Evolutionary conservation across 148 eudicot genomes (phyloP).

Genomic region (Drosera capensis): DNA sequence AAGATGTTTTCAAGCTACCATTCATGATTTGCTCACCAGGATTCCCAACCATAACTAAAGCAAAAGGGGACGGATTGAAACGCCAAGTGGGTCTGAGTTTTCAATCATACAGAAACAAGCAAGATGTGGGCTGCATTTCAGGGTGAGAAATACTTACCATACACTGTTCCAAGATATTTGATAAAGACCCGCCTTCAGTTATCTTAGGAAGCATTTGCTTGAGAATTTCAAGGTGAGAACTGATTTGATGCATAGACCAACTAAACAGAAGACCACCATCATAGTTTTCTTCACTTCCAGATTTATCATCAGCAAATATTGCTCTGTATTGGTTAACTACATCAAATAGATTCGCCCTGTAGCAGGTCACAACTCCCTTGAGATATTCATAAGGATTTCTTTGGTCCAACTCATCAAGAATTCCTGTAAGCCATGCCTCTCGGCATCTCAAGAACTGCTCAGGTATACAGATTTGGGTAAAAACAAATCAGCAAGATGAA

Average conservation of each 20-base stretch:
- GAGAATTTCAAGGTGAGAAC: slow-evolving; percentile 65
- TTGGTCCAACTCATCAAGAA: slow-evolving; percentile 93
- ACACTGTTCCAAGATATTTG: slow-evolving; percentile 87
- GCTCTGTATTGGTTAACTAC: slow-evolving; percentile 96
- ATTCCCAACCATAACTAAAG: no score
- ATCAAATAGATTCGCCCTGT: slow-evolving; percentile 85
- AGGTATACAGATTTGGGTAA: slow-evolving; percentile 2
- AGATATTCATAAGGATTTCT: slow-evolving; percentile 88
- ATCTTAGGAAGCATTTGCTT: slow-evolving; percentile 87
- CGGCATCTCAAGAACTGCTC: slow-evolving; percentile 86
- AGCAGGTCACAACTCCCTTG: slow-evolving; percentile 78
- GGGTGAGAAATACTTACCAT: slow-evolving; percentile 40
- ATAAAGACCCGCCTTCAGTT: slow-evolving; percentile 91
- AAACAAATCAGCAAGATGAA: neutral
- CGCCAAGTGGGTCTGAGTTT: no score
- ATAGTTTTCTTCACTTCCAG: slow-evolving; percentile 93
- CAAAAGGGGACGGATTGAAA: no score
- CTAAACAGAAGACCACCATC: slow-evolving; percentile 97
- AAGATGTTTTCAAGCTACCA: no score
- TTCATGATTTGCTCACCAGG: no score
- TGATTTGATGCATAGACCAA: slow-evolving; percentile 97
- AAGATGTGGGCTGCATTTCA: neutral
- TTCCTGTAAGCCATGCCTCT: slow-evolving; percentile 89
- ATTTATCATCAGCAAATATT: slow-evolving; percentile 94
- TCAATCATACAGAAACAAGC: neutral